Percentiles rank a stretch among this genome's conserved stretches.
Conservation (phyloP, 768 basidiomycete species). For the Termitomyces sp. region DNA sequence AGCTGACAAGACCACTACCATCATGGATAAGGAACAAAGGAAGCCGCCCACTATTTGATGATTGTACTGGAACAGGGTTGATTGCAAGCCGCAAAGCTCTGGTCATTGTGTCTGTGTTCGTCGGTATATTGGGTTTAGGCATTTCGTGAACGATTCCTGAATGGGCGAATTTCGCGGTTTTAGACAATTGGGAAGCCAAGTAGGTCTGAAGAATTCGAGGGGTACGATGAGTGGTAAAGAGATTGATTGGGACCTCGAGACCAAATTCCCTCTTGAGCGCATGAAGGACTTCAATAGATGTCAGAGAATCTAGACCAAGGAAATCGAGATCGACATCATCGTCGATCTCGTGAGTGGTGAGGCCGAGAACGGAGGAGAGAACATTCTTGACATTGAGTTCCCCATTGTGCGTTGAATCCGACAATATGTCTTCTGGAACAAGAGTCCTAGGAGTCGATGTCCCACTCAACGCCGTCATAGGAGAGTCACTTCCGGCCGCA, state of each 20-base stretch:
- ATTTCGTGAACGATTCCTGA: neutral
- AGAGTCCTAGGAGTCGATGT: constrained; percentile 38
- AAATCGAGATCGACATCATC: constrained; percentile 46
- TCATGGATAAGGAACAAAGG: constrained; percentile 73
- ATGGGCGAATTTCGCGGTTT: neutral
- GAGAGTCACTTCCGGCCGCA: constrained; percentile 5
- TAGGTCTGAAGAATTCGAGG: constrained; percentile 36
- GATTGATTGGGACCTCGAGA: constrained; percentile 40
- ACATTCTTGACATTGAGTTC: constrained; percentile 33
- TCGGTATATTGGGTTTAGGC: neutral
- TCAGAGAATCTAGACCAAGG: constrained; percentile 64
- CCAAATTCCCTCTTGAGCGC: constrained; percentile 41
- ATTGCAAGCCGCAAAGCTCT: constrained; percentile 25
- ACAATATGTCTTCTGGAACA: constrained; percentile 33
- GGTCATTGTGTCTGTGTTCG: constrained; percentile 12
- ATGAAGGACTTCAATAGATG: constrained; percentile 60
- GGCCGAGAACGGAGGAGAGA: constrained; percentile 48
- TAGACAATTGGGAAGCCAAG: constrained; percentile 15
- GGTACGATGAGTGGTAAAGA: constrained; percentile 43
- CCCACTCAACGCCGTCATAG: constrained; percentile 18
- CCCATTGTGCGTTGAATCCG: constrained; percentile 21
- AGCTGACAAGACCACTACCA: constrained; percentile 61
- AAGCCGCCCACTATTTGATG: constrained; percentile 17
- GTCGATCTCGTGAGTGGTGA: constrained; percentile 35
- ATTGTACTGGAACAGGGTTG: constrained; percentile 38